These are phyloP conservation scores for Epichloe bromicola DNA, from an alignment of 2,329 filamentous ascomycete genomes.

Conservation along the genomic window DNA sequence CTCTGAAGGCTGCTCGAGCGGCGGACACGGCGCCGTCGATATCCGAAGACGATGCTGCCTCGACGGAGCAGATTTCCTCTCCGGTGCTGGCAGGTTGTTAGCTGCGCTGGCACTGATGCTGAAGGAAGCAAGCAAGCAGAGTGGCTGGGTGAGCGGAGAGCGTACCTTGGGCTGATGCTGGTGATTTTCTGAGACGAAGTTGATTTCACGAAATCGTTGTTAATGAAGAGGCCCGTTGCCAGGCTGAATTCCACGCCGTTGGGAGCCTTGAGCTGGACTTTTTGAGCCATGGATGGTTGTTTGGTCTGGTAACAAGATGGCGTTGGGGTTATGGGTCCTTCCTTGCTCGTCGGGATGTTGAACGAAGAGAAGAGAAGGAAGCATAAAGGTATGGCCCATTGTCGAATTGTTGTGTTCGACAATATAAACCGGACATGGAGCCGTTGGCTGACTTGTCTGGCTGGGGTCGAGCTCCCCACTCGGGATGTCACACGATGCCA, in stretches of 20 bases:
- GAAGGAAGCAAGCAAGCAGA: neutral
- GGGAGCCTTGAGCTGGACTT: slow-evolving; percentile 19
- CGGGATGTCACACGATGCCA: too few species aligned
- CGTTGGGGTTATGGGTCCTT: too few species aligned
- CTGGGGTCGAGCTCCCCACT: too few species aligned
- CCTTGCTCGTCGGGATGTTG: too few species aligned
- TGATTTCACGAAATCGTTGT: slow-evolving; percentile 59
- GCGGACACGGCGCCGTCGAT: slow-evolving; percentile 20
- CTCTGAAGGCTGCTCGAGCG: slow-evolving; percentile 55
- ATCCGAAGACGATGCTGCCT: slow-evolving; percentile 18
- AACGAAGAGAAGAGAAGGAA: too few species aligned
- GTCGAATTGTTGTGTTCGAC: too few species aligned
- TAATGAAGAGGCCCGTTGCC: slow-evolving; percentile 62
- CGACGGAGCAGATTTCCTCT: slow-evolving; percentile 19
- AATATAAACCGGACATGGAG: too few species aligned
- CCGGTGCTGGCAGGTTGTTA: slow-evolving; percentile 14
- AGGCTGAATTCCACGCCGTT: slow-evolving; percentile 57
- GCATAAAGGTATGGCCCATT: too few species aligned
- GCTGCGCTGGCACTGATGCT: neutral
- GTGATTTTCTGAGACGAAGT: slow-evolving; percentile 42
- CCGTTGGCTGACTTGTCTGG: too few species aligned
- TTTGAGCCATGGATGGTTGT: slow-evolving; percentile 1
- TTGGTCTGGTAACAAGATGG: too few species aligned
- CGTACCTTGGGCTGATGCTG: slow-evolving; percentile 41
- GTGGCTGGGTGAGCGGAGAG: neutral